These are phyloP conservation scores for Selaginella tamariscina DNA, from an alignment of 75 land plant species.

Conservation along the genomic window DNA sequence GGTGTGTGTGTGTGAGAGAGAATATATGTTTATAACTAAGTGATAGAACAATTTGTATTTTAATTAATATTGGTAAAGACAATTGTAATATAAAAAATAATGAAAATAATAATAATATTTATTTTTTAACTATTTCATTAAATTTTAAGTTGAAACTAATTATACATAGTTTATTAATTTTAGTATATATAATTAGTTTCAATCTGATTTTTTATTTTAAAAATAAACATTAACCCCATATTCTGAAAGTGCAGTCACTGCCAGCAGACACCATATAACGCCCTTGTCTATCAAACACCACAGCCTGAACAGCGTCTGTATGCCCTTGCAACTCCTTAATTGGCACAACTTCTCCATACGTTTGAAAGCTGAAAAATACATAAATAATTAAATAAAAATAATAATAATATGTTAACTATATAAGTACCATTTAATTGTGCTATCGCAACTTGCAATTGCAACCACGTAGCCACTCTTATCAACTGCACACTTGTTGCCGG, in stretches of 20 bases:
- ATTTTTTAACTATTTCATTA: too few relatives aligned
- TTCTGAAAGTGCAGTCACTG: conserved; percentile 28
- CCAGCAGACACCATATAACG: conserved; percentile 26
- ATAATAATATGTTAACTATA: not conserved
- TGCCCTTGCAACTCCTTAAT: conserved; percentile 24
- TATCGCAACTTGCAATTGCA: conserved; percentile 31
- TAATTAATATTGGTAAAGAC: too few relatives aligned
- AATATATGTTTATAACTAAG: too few relatives aligned
- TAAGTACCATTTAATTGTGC: conserved; percentile 23
- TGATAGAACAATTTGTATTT: too few relatives aligned
- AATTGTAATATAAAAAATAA: too few relatives aligned
- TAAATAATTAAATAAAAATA: not conserved
- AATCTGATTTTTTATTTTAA: too few relatives aligned
- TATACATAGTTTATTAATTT: too few relatives aligned
- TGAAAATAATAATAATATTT: too few relatives aligned
- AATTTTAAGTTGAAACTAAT: too few relatives aligned
- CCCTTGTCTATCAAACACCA: conserved; percentile 26
- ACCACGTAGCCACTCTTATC: conserved; percentile 26
- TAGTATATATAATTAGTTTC: too few relatives aligned
- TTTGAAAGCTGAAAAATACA: conserved; percentile 23
- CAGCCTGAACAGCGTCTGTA: conserved; percentile 25
- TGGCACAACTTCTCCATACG: conserved; percentile 21
- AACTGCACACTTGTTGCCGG: conserved; percentile 27
- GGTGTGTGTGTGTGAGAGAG: too few relatives aligned
- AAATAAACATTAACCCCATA: too few relatives aligned